Base-by-base conservation (phyloP, 768 basidiomycete genomes). In the Phanerodontia chrysosporium region DNA sequence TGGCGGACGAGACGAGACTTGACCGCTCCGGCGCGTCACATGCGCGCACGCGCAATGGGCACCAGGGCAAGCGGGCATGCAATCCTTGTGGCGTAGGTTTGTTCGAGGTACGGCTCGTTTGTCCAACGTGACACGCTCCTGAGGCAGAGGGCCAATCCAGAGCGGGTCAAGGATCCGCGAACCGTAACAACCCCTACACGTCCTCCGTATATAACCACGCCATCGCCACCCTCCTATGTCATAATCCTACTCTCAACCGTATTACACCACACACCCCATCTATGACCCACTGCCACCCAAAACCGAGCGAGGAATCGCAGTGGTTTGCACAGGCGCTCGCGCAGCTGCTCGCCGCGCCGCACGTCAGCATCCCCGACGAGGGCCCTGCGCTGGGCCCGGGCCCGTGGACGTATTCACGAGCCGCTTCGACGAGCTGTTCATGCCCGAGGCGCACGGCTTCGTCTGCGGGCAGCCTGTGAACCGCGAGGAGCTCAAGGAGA, bases 321-420 rank as follows among this genome's bases (percentile, higher is more conserved):
- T 51, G 49, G 49, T 29, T 51, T 29, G 57, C 57, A 13, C 16
- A 49, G 5, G 13, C 29, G n/a, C 45, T 58, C 12, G 9, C 42
- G 9, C 14, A 10, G 22, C 39, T 58, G 6, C 45, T 58, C 39
- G 49, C 32, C 9, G 21, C 57, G 8, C 57, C 57, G 8, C 57
- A 58, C 27, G 29, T 58, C 36, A 42, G 29, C 45, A 13, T 51
- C 9, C 22, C 22, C 24, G 45, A 56, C 27, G 44, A 18, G 32
- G 36, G 57, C 36, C 27, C 29, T 1, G 28, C 14, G 1, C 16
- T n/a, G 6, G 62, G 45, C 16, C 58, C 57, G 14, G 62, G 1
- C 58, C 58, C 24, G 54, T 56, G 9, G 62, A 62, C 35, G 22
- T 62, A 27, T 62, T 62, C 62, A 59, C 57, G n/a, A 59, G 32